Evolutionary conservation across 129 eudicot species (phyloP), one percentile per base, ranked within the genome.

Genomic region (Ambrosia artemisiifolia): DNA sequence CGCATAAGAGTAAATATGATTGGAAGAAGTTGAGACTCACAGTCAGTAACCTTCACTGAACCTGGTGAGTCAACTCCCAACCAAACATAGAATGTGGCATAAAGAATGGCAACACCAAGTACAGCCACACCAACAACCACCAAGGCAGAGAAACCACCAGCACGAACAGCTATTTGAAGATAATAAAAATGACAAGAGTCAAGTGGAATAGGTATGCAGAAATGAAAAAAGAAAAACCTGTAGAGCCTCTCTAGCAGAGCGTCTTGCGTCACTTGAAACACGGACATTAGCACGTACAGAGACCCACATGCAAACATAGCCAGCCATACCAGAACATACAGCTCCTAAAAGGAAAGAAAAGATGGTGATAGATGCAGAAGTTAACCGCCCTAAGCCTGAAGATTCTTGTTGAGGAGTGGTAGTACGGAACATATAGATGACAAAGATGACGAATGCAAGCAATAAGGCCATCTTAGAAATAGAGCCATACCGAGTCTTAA

Each of bases 261-360:
- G 85, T 68, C 97, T 90, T 67, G 96, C 98, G 17, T 97, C 98
- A 84, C 98, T 94, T 35, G 98, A 87, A 47, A 94, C 98, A 61
- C 97, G 84, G 63, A 94, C 98, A 83, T 94, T 94, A 33, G 98
- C 98, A 72, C 98, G 90, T 35, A 94, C 97, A 57, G 98, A 94
- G 46, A 94, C 98, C 98, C 98, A 94, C 98, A 94, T 94, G 69
- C 98, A 97, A 68, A 94, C 98, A 86, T 87, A 94, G 34, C 98
- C 98, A 83, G 98, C 98, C 72, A 90, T 60, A 79, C 98, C 98
- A 69, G 98, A 94, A 73, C 98, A 94, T 35, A 94, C 53, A 44
- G 98, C 98, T 75, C 98, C 98, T 49, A 94, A 78, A 57, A 94
- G 88, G 83, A 94, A 94, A 64, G 98, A 79, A 74, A 81, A 79